Base-by-base conservation (phyloP, 2,329 filamentous ascomycete genomes). In the Coleophoma cylindrospora region DNA sequence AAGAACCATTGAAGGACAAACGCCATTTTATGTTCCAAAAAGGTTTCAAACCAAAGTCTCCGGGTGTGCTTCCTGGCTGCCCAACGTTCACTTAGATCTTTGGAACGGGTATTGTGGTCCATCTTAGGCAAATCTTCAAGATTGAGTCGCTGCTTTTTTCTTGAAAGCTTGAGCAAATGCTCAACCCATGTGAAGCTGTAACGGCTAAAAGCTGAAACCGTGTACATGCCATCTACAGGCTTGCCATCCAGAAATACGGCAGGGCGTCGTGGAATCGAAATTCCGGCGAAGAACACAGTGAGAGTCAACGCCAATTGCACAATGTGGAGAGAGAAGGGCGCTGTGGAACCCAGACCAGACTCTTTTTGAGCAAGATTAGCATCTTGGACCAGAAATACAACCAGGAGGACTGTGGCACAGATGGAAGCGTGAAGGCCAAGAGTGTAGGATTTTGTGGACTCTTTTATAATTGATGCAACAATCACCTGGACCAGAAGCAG, bases 101-200 rank as follows among this genome's bases (percentile, higher is more conserved):
- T 70, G 10, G 77, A 68, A 36, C 80, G 72, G 9, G 75, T 79
- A 33, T 70, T 68, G 50, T 81, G 76, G 56, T 83, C 74, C 2
- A 86, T 74, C 34, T 77, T 73, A 0, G 84, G 80, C 10, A 91
- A 69, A 60, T 89, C 84, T 5, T 70, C 69, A 34, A 84, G 66
- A 34, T 86, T 77, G 2, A 91, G 71, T 22, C 77, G 75, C 43
- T 77, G 79, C 59, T 84, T 83, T 56, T 75, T 72, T 2, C 68
- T 66, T 2, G 84, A 81, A 19, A 76, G 65, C 1, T 66, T 59
- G 13, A 91, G 72, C 0, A 90, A 58, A 2, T 68, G 64, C 1
- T 64, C 66, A 2, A 79, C 74, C 87, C 87, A 92, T 45, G 72
- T 69, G 69, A 84, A 91, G 7, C 79, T 87, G 60, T 81, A 81